A percentile compares a stretch with the other conserved stretches of the same genome.
Conservation (phyloP, 2,329 filamentous ascomycete species). For the Hymenoscyphus linearis region DNA sequence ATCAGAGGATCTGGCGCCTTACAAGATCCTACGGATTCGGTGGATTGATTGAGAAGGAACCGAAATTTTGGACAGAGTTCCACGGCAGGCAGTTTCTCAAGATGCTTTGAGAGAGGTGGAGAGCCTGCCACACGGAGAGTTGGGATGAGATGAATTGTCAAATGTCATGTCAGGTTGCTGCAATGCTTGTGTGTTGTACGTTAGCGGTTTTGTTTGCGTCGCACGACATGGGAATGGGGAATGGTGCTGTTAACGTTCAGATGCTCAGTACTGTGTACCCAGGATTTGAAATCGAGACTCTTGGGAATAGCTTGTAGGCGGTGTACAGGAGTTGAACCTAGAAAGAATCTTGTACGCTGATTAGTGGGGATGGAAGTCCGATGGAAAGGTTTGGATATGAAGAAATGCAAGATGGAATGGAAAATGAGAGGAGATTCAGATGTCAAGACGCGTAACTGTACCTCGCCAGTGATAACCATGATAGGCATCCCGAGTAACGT, state of each 20-base stretch:
- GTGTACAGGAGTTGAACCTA: not conserved
- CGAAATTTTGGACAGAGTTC: not conserved
- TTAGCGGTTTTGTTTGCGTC: not conserved
- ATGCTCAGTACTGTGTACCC: not conserved
- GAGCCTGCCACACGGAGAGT: not conserved
- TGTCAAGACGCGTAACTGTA: slow-evolving; percentile 1
- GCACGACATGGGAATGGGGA: not conserved
- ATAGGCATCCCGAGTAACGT: not conserved
- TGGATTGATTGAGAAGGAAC: not conserved
- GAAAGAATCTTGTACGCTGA: not conserved
- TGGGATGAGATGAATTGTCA: not conserved
- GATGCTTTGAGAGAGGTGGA: not conserved
- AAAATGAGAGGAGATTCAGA: not conserved
- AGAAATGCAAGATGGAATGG: not conserved
- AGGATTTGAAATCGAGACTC: not conserved
- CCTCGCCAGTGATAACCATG: not conserved
- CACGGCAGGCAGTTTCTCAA: not conserved
- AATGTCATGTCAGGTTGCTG: not conserved
- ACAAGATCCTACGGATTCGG: not conserved
- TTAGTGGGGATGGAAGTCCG: not conserved
- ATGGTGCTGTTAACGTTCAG: not conserved
- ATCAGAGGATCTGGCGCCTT: slow-evolving; percentile 1
- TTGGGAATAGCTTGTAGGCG: not conserved
- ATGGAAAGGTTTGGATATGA: not conserved
- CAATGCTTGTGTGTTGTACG: not conserved